Conservation (phyloP, 306 rosid genomes). For the Cajanus cajan region DNA sequence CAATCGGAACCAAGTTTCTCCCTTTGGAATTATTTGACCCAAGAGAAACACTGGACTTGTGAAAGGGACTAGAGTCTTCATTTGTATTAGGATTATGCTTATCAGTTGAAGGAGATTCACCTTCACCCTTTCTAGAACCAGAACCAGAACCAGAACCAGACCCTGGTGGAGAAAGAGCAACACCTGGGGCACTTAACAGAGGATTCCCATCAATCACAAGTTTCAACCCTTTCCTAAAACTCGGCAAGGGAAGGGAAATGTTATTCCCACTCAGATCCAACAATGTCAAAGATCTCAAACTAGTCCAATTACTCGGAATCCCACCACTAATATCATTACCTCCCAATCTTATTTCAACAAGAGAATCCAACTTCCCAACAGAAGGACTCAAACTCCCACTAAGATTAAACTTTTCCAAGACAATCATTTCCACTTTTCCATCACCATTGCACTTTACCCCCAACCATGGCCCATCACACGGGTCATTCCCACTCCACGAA, state of each 20-base stretch:
- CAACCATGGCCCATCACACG: constrained; percentile 66
- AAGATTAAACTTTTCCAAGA: constrained; percentile 50
- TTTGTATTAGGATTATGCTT: background rate
- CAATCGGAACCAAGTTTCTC: background rate
- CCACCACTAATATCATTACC: constrained; percentile 53
- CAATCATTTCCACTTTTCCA: constrained; percentile 52
- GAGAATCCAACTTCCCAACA: constrained; percentile 54
- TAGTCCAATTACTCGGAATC: constrained; percentile 63
- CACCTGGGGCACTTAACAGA: background rate
- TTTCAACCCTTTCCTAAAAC: constrained; percentile 13
- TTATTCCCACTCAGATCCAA: constrained; percentile 71
- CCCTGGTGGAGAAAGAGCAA: background rate
- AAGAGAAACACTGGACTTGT: background rate
- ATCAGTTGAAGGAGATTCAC: background rate
- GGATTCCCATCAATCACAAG: constrained; percentile 29
- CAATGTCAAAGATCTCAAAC: constrained; percentile 47
- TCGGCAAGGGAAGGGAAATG: constrained; percentile 66
- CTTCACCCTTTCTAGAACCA: background rate
- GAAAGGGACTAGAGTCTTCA: background rate
- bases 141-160: background rate
- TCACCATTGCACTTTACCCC: constrained; percentile 55
- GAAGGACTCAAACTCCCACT: constrained; percentile 73
- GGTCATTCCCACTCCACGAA: constrained; percentile 68
- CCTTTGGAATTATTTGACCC: background rate
- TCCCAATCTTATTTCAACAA: constrained; percentile 50